phyloP scores from a whole-genome alignment of 495 filamentous ascomycete species.

The Aspergillus avenaceus region DNA sequence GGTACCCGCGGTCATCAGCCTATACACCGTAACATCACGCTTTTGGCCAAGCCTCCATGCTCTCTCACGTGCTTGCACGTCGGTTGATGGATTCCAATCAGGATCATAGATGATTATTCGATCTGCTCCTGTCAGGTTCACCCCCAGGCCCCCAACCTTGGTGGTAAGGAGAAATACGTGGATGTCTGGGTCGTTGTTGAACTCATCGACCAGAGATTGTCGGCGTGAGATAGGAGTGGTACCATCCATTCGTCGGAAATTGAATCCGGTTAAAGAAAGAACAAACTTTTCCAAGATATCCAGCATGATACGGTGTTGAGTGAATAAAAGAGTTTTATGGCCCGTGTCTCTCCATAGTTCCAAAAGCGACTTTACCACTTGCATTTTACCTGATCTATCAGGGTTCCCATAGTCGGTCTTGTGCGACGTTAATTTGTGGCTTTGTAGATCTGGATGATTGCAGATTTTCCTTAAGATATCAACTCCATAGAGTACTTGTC shows the following conservation, averaged over 20 bases:
- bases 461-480: conserved; percentile 94
- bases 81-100: conserved; percentile 95
- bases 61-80: conserved; percentile 90
- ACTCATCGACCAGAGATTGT: conserved; percentile 81
- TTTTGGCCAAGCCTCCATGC: conserved; percentile 96
- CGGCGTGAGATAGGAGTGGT: conserved; percentile 77
- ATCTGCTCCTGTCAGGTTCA: conserved; percentile 92
- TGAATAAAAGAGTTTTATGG: conserved; percentile 88
- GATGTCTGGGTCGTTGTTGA: conserved; percentile 74
- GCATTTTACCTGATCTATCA: conserved; percentile 87
- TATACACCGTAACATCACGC: conserved; percentile 87
- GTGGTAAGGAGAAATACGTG: conserved; percentile 93
- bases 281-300: conserved; percentile 86
- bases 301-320: conserved; percentile 87
- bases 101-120: conserved; percentile 97
- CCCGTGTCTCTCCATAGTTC: conserved; percentile 81
- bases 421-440: conserved; percentile 56
- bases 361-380: conserved; percentile 78
- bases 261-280: conserved; percentile 58
- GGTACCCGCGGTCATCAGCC: conserved; percentile 92
- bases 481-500: conserved; percentile 82
- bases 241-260: conserved; percentile 89
- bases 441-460: conserved; percentile 87
- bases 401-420: conserved; percentile 66
- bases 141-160: conserved; percentile 87